These are phyloP conservation scores for Magnusiomyces fungicola DNA, from an alignment of 1,139 yeast genomes.

Conservation along the genomic window DNA sequence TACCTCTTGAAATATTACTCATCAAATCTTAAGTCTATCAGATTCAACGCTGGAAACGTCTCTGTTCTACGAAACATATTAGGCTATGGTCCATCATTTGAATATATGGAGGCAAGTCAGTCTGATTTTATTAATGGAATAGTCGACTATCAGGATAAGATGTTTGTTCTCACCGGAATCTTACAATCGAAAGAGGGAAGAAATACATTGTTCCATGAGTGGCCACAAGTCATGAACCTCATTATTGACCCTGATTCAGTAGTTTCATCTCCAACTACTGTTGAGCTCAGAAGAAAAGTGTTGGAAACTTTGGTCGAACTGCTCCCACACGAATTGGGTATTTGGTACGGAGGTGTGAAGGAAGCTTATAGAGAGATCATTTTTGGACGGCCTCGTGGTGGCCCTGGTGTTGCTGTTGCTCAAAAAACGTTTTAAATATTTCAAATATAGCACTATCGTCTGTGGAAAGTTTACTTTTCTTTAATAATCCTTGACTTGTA, in stretches of 20 bases:
- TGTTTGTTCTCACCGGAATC: constrained; percentile 19
- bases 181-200: constrained; percentile 21
- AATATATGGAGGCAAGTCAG: constrained; percentile 13
- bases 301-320: constrained; percentile 19
- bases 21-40: constrained; percentile 13
- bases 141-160: constrained; percentile 21
- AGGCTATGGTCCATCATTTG: constrained; percentile 15
- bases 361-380: constrained; percentile 19
- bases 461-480: too few relatives aligned
- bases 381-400: constrained; percentile 17
- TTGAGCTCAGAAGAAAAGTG: constrained; percentile 21
- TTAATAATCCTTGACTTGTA: too few relatives aligned
- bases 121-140: constrained; percentile 15
- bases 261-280: constrained; percentile 19
- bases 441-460: too few relatives aligned
- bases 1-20: constrained; percentile 18
- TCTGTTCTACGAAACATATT: constrained; percentile 18
- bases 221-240: constrained; percentile 26
- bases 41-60: constrained; percentile 16
- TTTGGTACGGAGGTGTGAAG: constrained; percentile 22
- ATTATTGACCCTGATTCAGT: constrained; percentile 18
- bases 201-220: constrained; percentile 18
- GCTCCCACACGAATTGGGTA: constrained; percentile 17
- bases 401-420: constrained; percentile 19
- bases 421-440: constrained; percentile 21